phyloP scores from a whole-genome alignment of 2,329 filamentous ascomycete species.

The Ceratocystis albifundus region DNA sequence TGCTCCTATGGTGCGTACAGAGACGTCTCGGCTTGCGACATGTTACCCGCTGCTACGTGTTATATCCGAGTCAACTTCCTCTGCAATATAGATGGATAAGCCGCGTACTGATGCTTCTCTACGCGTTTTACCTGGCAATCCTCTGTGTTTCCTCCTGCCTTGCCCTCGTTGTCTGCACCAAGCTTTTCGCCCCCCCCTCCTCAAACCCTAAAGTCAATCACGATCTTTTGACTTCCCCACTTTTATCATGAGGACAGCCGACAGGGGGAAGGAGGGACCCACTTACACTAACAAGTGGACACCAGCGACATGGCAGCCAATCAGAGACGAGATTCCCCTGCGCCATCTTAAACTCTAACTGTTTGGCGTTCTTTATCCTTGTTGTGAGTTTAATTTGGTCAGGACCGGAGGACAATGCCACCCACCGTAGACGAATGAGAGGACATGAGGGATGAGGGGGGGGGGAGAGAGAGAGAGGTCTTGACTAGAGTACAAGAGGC shows the following conservation, averaged over 20 bases:
- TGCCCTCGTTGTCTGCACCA: background rate
- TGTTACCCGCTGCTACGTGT: conserved; percentile 5
- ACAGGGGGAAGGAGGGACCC: background rate
- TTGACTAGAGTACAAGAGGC: too few species aligned
- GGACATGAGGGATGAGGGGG: too few species aligned
- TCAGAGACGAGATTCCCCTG: conserved; percentile 3
- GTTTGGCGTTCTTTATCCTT: background rate
- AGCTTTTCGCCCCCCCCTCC: background rate
- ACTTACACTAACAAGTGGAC: background rate
- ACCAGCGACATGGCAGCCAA: background rate
- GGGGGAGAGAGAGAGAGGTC: too few species aligned
- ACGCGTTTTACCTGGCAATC: background rate
- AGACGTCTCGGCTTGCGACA: conserved; percentile 8
- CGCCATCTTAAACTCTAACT: conserved; percentile 11
- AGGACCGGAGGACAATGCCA: conserved; percentile 9
- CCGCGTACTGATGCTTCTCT: background rate
- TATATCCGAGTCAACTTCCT: background rate
- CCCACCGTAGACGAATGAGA: background rate
- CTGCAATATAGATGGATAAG: background rate
- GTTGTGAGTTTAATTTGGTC: conserved; percentile 10
- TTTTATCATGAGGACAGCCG: background rate
- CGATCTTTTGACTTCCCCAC: background rate
- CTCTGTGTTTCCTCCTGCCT: background rate
- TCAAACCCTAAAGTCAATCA: conserved; percentile 4
- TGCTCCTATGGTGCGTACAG: background rate